These are phyloP conservation scores for Lasiodiplodia gonubiensis DNA, from an alignment of 2,329 filamentous ascomycete species.

Conservation along the genomic window DNA sequence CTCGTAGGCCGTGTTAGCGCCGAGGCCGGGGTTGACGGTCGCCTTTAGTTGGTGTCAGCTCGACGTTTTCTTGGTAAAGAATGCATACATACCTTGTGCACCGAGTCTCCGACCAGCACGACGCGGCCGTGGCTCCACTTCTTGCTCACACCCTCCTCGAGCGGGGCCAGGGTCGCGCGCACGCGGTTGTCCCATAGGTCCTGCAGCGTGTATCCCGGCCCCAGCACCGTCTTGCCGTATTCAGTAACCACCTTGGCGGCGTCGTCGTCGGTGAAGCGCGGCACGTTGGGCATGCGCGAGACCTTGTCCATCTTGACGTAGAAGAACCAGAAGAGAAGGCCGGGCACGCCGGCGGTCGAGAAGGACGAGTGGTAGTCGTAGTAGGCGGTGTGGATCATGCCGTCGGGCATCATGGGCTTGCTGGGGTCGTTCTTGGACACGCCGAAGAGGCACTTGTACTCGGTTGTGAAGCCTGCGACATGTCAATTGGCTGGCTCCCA, in stretches of 20 bases:
- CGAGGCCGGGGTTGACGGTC: constrained; percentile 20
- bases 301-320: constrained; percentile 11
- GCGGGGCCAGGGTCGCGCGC: not conserved
- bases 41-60: not conserved
- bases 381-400: constrained; percentile 31
- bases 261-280: constrained; percentile 43
- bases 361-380: constrained; percentile 30
- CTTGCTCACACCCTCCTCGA: constrained; percentile 18
- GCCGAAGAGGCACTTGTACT: constrained; percentile 23
- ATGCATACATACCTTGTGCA: constrained; percentile 29
- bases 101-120: constrained; percentile 6
- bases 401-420: constrained; percentile 14
- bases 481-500: not conserved
- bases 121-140: constrained; percentile 15
- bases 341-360: constrained; percentile 30
- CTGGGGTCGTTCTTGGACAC: constrained; percentile 3
- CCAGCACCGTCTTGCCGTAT: constrained; percentile 24
- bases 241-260: constrained; percentile 33
- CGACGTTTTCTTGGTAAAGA: no score
- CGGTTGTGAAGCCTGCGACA: constrained; percentile 4
- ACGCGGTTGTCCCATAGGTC: constrained; percentile 14
- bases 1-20: constrained; percentile 17
- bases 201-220: constrained; percentile 27
- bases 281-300: not conserved
- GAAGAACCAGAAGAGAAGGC: constrained; percentile 23